These are phyloP conservation scores for Cyberlindnera sargentensis DNA, from an alignment of 805 yeast genomes.

Conservation along the genomic window DNA sequence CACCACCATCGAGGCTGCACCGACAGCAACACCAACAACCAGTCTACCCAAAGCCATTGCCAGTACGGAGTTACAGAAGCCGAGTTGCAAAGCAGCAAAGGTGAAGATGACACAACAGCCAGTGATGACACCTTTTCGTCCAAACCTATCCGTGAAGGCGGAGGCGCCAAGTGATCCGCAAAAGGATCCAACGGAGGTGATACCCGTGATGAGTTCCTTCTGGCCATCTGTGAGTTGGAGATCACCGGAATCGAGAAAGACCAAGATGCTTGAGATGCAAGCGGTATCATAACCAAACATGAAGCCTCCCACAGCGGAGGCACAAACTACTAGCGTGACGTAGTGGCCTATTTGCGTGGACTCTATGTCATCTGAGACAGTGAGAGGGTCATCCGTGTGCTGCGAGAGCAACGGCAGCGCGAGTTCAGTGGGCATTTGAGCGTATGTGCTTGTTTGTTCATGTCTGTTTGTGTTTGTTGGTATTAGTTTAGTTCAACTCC, in stretches of 20 bases:
- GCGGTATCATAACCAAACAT: slow-evolving; percentile 64
- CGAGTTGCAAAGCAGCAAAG: slow-evolving; percentile 42
- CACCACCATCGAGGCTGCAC: slow-evolving; percentile 61
- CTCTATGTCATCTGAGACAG: slow-evolving; percentile 8
- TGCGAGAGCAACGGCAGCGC: neutral
- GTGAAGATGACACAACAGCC: slow-evolving; percentile 40
- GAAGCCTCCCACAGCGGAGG: slow-evolving; percentile 52
- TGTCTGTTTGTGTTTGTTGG: too few relatives aligned
- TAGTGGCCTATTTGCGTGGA: slow-evolving; percentile 10
- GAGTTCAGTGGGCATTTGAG: neutral
- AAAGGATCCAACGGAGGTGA: slow-evolving; percentile 48
- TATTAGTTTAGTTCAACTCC: too few relatives aligned
- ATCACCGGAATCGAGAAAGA: slow-evolving; percentile 33
- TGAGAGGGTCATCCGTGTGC: neutral
- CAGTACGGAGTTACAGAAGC: slow-evolving; percentile 32
- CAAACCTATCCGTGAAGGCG: slow-evolving; percentile 41
- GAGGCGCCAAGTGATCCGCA: slow-evolving; percentile 47
- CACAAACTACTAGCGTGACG: slow-evolving; percentile 17
- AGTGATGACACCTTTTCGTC: slow-evolving; percentile 32
- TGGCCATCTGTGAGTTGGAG: slow-evolving; percentile 28
- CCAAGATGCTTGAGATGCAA: slow-evolving; percentile 51
- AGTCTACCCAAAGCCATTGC: slow-evolving; percentile 48
- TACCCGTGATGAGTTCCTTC: slow-evolving; percentile 37
- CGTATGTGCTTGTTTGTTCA: too few relatives aligned
- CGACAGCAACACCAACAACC: slow-evolving; percentile 66